Evolutionary conservation across 2,329 filamentous ascomycete genomes (phyloP).

Genomic region (Botrytis paeoniae): DNA sequence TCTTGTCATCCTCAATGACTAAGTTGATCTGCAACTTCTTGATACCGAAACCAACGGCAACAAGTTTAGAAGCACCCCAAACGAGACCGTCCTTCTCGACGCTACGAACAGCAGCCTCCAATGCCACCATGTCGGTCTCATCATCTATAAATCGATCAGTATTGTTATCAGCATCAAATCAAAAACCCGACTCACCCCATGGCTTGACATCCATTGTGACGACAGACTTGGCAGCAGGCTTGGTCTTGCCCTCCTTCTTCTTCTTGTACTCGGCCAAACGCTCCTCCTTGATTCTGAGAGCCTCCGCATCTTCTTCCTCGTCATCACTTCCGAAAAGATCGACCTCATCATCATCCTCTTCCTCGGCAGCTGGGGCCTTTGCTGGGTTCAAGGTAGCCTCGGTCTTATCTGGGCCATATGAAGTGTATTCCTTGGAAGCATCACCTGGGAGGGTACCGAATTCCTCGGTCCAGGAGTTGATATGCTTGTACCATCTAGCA

Average conservation of each 20-base stretch:
- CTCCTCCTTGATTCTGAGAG: slow-evolving; percentile 78
- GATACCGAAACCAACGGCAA: slow-evolving; percentile 93
- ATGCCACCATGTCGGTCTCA: slow-evolving; percentile 83
- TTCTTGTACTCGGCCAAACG: slow-evolving; percentile 89
- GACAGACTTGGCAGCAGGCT: slow-evolving; percentile 91
- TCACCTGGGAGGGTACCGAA: slow-evolving; percentile 90
- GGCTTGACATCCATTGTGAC: slow-evolving; percentile 97
- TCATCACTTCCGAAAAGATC: slow-evolving; percentile 92
- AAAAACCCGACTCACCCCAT: slow-evolving; percentile 67
- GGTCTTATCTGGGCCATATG: slow-evolving; percentile 81
- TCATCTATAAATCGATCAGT: slow-evolving; percentile 58
- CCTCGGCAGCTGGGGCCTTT: slow-evolving; percentile 70
- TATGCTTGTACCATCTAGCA: slow-evolving; percentile 99
- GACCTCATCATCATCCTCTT: slow-evolving; percentile 82
- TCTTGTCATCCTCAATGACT: slow-evolving; percentile 95
- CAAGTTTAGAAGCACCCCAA: slow-evolving; percentile 89
- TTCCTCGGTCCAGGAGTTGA: slow-evolving; percentile 86
- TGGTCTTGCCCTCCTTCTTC: slow-evolving; percentile 94
- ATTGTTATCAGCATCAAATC: not conserved
- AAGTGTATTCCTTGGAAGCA: slow-evolving; percentile 80
- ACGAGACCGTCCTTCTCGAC: slow-evolving; percentile 93
- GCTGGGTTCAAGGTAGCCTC: slow-evolving; percentile 82
- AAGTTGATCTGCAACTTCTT: slow-evolving; percentile 99
- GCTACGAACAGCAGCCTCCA: slow-evolving; percentile 76
- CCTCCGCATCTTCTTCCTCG: slow-evolving; percentile 91